Percentiles rank a stretch among this genome's conserved stretches.
Conservation (phyloP, 805 yeast species). For the Ogataea populi-albae region DNA sequence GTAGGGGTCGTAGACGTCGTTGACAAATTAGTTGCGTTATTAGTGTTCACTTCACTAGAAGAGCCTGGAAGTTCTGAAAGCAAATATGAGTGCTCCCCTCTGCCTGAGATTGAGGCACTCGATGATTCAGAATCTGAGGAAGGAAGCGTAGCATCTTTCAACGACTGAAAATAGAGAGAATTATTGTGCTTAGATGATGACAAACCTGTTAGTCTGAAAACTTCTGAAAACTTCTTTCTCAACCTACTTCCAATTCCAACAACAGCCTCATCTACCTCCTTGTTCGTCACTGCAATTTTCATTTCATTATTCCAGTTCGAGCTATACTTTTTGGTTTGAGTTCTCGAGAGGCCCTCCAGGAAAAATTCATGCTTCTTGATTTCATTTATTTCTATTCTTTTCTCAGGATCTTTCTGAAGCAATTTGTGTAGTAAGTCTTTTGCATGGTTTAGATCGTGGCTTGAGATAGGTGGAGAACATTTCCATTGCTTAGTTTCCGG, state of each 20-base stretch:
- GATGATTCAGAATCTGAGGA: constrained; percentile 17
- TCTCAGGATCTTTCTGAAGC: constrained; percentile 65
- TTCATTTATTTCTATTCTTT: constrained; percentile 65
- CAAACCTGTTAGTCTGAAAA: constrained; percentile 26
- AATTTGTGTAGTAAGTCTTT: constrained; percentile 60
- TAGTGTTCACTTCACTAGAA: constrained; percentile 5
- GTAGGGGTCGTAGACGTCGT: constrained; percentile 3
- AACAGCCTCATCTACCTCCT: constrained; percentile 75
- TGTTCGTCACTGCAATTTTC: constrained; percentile 58
- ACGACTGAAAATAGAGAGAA: constrained; percentile 18
- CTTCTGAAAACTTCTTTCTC: constrained; percentile 47
- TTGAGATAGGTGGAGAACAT: constrained; percentile 20
- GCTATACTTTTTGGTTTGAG: constrained; percentile 27
- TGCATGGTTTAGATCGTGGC: constrained; percentile 36
- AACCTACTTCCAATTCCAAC: constrained; percentile 75
- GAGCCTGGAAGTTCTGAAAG: constrained; percentile 15
- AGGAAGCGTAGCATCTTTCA: constrained; percentile 14
- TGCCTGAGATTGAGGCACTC: constrained; percentile 4
- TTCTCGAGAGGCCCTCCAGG: constrained; percentile 27
- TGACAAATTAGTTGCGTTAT: constrained; percentile 1
- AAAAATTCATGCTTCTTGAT: constrained; percentile 76
- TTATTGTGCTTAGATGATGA: constrained; percentile 13
- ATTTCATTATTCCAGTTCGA: constrained; percentile 29
- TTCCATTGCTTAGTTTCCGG: constrained; percentile 43
- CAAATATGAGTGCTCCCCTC: constrained; percentile 13